Base-by-base conservation (phyloP, 768 basidiomycete species). In the Russula abietina region DNA sequence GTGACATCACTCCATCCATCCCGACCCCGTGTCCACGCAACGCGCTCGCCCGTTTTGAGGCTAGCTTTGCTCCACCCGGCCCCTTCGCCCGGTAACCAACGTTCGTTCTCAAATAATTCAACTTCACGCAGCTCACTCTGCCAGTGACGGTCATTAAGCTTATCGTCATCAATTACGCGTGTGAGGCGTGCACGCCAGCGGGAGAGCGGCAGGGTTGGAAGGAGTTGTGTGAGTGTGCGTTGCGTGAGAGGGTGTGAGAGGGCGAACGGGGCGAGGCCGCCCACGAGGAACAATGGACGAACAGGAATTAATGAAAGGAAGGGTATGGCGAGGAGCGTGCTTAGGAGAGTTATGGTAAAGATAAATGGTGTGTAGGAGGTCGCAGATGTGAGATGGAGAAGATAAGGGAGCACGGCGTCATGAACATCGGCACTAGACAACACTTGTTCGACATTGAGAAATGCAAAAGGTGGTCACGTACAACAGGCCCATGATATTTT, bases 401-500 rank as follows among this genome's bases (percentile, higher is more conserved):
- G 69, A 64, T 82, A 71, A 0, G 87, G 84, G 26, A 82, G 73
- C 16, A 81, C 66, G 1, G 78, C 64, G 59, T 87, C 84, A 55
- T 88, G 76, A 0, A 74, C 68, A 67, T 92, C 91, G 9, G 88
- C 81, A 3, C 89, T 91, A 61, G 11, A 26, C n/a, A 49, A 30
- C 4, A 26, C 28, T 66, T 22, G 48, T 4, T 14, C 12, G 52
- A 33, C 16, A n/a, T 24, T 12, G 30, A 33, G 6, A 41, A 41
- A n/a, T 28, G 51, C 16, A 12, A 61, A 41, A 51, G 4, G 28
- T n/a, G 28, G 30, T n/a, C 7, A 75, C 89, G 66, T 73, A 93
- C 89, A 86, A 75, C 8, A 81, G 75, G 7, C 91, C 92, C 92
- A 95, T 94, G 33, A 95, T 81, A 67, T 95, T 95, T 71, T 95